phyloP scores from a whole-genome alignment of 305 asterid species.

The Plantago coronopus region DNA sequence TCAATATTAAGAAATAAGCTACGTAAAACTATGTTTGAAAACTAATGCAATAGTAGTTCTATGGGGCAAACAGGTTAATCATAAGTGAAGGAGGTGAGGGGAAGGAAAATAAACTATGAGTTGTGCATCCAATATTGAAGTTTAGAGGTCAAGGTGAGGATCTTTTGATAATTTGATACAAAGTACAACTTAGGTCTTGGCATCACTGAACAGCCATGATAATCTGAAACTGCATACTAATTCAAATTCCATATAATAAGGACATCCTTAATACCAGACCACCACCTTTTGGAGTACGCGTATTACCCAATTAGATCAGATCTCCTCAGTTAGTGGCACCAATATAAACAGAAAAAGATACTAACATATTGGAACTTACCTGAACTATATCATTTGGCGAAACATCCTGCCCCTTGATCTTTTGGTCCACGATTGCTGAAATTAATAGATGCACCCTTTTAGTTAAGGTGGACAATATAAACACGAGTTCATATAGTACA shows the following conservation, averaged over 20 bases:
- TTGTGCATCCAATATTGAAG: too few relatives aligned
- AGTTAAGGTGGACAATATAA: conserved; percentile 27
- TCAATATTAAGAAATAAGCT: too few relatives aligned
- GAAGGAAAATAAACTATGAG: too few relatives aligned
- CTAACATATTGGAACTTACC: conserved; percentile 42
- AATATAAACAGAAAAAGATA: not conserved
- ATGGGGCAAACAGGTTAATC: too few relatives aligned
- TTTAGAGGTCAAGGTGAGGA: too few relatives aligned
- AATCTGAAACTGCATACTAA: not conserved
- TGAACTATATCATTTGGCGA: conserved; percentile 68
- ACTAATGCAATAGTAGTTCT: too few relatives aligned
- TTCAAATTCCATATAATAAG: not conserved
- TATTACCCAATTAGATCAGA: too few relatives aligned
- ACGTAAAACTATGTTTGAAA: too few relatives aligned
- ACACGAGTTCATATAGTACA: not conserved
- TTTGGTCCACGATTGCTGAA: conserved; percentile 86
- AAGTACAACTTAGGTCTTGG: not conserved
- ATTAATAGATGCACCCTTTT: conserved; percentile 33
- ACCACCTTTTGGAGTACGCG: not conserved
- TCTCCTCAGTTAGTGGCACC: not conserved
- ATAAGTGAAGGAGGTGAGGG: too few relatives aligned
- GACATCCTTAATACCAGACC: not conserved
- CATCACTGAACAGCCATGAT: not conserved
- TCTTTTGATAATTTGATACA: too few relatives aligned
- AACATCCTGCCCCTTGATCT: conserved; percentile 77